phyloP scores from a whole-genome alignment of 2,329 filamentous ascomycete genomes.

The Colletotrichum melonis region DNA sequence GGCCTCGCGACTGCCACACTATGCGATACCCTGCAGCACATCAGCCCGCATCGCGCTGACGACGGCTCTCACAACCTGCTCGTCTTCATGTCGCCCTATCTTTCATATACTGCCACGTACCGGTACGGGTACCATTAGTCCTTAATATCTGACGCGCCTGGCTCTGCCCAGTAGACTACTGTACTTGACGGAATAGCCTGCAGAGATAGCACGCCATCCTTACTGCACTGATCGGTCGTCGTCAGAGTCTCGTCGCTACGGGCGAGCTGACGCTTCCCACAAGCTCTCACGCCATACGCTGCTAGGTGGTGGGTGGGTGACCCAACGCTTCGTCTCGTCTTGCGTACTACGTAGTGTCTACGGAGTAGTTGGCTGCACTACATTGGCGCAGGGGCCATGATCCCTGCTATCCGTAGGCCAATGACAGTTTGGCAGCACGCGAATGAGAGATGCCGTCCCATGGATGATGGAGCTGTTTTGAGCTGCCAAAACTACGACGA shows the following conservation, averaged over 20 bases:
- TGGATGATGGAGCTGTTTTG: background rate
- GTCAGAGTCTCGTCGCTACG: background rate
- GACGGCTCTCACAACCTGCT: background rate
- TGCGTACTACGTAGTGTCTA: constrained; percentile 6
- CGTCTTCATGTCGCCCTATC: constrained; percentile 3
- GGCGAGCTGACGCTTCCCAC: background rate
- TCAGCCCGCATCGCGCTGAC: constrained; percentile 22
- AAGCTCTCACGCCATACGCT: background rate
- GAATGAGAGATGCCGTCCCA: constrained; percentile 24
- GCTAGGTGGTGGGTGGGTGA: background rate
- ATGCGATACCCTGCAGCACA: constrained; percentile 27
- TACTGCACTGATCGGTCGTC: background rate
- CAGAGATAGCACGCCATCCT: background rate
- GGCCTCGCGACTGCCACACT: background rate
- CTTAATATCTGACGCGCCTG: background rate
- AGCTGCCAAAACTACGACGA: background rate
- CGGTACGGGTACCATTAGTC: background rate
- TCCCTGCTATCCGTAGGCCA: constrained; percentile 14
- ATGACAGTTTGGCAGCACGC: background rate
- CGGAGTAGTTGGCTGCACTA: background rate
- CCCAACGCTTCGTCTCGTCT: constrained; percentile 5
- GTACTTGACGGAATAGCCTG: background rate
- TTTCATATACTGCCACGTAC: background rate
- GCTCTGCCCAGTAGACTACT: background rate
- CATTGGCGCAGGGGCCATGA: constrained; percentile 15